Conservation (phyloP, 192 early-diverging fungal genomes). For the Backusella australiensis region DNA sequence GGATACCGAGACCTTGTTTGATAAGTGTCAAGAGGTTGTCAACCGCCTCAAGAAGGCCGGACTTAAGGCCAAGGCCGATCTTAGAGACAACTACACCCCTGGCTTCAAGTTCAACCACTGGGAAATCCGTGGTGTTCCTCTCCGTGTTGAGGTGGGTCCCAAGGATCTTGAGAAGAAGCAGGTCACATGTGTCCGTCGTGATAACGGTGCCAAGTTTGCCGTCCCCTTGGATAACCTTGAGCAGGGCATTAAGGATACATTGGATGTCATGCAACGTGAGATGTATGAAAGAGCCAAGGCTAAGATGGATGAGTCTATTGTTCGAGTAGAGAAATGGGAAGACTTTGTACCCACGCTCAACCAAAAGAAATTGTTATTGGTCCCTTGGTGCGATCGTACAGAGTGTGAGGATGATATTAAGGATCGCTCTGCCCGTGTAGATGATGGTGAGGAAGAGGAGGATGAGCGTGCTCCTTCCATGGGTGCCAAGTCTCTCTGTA, state of each 20-base stretch:
- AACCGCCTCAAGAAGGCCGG: conserved; percentile 36
- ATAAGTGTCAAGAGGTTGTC: conserved; percentile 54
- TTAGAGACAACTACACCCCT: conserved; percentile 54
- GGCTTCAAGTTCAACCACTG: conserved; percentile 99
- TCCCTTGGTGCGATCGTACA: conserved; percentile 93
- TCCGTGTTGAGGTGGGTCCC: conserved; percentile 96
- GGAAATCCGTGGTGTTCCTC: conserved; percentile 92
- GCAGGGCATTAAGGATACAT: conserved; percentile 51
- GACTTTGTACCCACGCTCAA: conserved; percentile 92
- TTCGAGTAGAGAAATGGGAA: conserved; percentile 85
- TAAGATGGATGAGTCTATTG: conserved; percentile 69
- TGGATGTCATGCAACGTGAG: conserved; percentile 82
- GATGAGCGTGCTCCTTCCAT: conserved; percentile 98
- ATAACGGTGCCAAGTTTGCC: conserved; percentile 63
- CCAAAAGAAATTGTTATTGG: conserved; percentile 80
- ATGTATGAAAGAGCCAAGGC: conserved; percentile 88
- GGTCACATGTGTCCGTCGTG: conserved; percentile 79
- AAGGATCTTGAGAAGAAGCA: conserved; percentile 86
- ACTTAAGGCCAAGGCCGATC: conserved; percentile 33
- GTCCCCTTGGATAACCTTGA: conserved; percentile 63
- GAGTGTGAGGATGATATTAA: conserved; percentile 97
- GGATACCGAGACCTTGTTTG: conserved; percentile 62
- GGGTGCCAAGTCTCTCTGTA: conserved; percentile 99
- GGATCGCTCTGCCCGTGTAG: conserved; percentile 74
- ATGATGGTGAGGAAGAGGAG: conserved; percentile 65